Percentiles rank a stretch among this genome's conserved stretches.
phyloP scores from a whole-genome alignment of 2,329 filamentous ascomycete species.

The Sporothrix pseudoabietina region DNA sequence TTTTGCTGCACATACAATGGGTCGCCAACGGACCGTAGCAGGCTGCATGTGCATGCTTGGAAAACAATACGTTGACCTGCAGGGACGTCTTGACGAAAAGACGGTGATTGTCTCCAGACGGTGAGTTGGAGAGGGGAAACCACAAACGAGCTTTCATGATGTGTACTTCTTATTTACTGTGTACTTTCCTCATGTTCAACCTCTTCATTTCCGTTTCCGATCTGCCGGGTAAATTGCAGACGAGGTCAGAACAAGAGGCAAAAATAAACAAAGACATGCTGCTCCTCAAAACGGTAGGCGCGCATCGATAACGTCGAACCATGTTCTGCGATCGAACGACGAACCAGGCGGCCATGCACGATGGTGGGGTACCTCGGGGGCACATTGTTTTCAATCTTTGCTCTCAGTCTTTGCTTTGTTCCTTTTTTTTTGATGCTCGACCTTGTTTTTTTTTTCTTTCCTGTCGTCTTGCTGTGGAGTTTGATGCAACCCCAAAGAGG shows the following conservation, averaged over 20 bases:
- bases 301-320: neutral
- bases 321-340: neutral
- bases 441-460: neutral
- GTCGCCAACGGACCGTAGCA: neutral
- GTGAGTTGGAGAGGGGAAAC: neutral
- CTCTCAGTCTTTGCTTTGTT: neutral
- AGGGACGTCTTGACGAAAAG: neutral
- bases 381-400: neutral
- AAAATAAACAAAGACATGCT: neutral
- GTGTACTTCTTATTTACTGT: neutral
- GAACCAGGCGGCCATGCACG: neutral
- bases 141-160: neutral
- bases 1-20: neutral
- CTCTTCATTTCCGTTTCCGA: neutral
- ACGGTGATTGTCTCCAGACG: neutral
- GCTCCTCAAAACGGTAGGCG: neutral
- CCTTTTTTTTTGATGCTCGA: neutral
- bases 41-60: neutral
- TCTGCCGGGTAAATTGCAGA: constrained; percentile 24
- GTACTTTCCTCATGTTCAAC: neutral
- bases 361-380: neutral
- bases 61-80: neutral
- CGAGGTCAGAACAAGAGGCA: neutral
- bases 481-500: neutral
- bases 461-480: neutral